Conservation (phyloP, 2,329 filamentous ascomycete genomes). For the Epichloe brachyelytri region DNA sequence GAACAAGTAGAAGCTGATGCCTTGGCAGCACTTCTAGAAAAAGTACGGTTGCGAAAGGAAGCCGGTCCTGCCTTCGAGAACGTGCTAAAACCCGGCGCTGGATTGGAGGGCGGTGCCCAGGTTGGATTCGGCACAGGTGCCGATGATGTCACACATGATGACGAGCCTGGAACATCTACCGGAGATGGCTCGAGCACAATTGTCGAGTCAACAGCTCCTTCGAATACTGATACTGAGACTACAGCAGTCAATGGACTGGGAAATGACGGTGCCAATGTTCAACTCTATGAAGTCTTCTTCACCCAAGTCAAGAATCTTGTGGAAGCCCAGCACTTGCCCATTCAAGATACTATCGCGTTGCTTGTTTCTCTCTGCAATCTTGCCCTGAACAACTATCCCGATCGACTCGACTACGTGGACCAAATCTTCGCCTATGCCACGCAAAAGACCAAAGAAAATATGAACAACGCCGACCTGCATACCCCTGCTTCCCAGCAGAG, state of each 20-base stretch:
- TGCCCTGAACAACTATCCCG: conserved; percentile 89
- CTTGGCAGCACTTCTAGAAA: conserved; percentile 63
- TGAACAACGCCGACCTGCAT: conserved; percentile 91
- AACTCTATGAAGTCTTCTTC: conserved; percentile 95
- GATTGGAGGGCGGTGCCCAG: conserved; percentile 19
- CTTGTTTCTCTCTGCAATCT: conserved; percentile 90
- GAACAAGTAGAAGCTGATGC: conserved; percentile 77
- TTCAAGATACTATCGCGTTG: conserved; percentile 88
- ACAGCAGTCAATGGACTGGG: conserved; percentile 35
- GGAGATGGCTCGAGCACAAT: conserved; percentile 19
- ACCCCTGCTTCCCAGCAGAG: conserved; percentile 78
- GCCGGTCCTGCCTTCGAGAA: conserved; percentile 7
- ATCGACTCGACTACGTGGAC: conserved; percentile 85
- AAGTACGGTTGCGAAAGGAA: conserved; percentile 56
- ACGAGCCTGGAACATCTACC: conserved; percentile 10
- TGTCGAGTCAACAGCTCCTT: conserved; percentile 22
- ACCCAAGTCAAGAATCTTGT: conserved; percentile 90
- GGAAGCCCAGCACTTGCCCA: conserved; percentile 77
- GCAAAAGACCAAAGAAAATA: conserved; percentile 74
- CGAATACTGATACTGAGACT: conserved; percentile 33
- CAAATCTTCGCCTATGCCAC: conserved; percentile 84
- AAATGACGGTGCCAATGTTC: conserved; percentile 50
- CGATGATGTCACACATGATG: conserved; percentile 14
- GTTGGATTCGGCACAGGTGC: conserved; percentile 21
- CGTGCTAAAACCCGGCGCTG: conserved; percentile 17